These are phyloP conservation scores for Craterostigma plantagineum DNA, from an alignment of 257 asterid genomes.

Conservation along the genomic window DNA sequence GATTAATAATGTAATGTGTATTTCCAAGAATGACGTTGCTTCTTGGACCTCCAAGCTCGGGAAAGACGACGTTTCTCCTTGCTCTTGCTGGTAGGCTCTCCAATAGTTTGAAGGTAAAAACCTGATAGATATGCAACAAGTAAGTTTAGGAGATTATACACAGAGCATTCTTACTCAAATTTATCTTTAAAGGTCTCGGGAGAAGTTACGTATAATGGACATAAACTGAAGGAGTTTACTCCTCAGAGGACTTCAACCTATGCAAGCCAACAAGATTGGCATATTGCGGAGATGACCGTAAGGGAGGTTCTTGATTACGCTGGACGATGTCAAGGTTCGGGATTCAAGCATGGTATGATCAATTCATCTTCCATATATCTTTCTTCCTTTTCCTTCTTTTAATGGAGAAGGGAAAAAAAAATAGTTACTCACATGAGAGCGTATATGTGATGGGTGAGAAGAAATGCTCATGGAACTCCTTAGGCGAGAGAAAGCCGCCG, in stretches of 20 bases:
- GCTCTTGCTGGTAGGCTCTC: slow-evolving; percentile 71
- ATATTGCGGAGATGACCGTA: slow-evolving; percentile 64
- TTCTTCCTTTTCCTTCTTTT: not conserved
- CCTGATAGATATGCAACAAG: no score
- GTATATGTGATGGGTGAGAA: slow-evolving; percentile 14
- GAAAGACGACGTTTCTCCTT: slow-evolving; percentile 74
- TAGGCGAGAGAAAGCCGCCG: slow-evolving; percentile 45
- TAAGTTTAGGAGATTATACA: no score
- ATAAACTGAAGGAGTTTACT: slow-evolving; percentile 40
- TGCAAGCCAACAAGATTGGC: slow-evolving; percentile 60
- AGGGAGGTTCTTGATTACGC: slow-evolving; percentile 67
- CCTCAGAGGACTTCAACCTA: slow-evolving; percentile 61
- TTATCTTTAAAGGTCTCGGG: slow-evolving; percentile 40
- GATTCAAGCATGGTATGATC: slow-evolving; percentile 43
- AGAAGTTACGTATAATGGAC: slow-evolving; percentile 48
- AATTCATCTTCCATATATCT: slow-evolving; percentile 7
- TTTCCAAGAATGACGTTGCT: slow-evolving; percentile 52
- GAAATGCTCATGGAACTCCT: slow-evolving; percentile 65
- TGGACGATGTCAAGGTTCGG: slow-evolving; percentile 51
- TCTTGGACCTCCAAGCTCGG: slow-evolving; percentile 77
- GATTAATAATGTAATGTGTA: slow-evolving; percentile 8
- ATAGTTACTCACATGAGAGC: not conserved
- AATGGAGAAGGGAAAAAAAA: not conserved
- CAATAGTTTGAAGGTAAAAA: slow-evolving; percentile 42
- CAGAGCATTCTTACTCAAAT: no score